A percentile compares a stretch with the other conserved stretches of the same genome.
phyloP scores from a whole-genome alignment of 176 grass and related monocot genomes.

The Cymbopogon citratus region DNA sequence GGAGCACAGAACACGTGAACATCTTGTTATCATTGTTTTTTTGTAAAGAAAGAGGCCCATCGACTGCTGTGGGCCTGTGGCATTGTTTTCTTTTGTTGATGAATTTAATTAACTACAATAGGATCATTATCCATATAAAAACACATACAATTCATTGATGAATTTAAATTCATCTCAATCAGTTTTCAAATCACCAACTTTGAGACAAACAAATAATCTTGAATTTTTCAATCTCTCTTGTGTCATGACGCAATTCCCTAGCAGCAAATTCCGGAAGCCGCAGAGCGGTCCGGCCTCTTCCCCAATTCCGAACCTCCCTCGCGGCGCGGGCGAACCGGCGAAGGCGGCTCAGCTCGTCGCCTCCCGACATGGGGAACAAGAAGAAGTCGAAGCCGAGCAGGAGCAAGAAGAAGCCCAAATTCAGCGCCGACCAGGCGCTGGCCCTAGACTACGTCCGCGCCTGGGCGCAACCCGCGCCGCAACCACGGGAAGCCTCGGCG shows the following conservation, averaged over 20 bases:
- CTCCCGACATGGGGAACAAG: constrained; percentile 51
- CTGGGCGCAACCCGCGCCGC: constrained; percentile 48
- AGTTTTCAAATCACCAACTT: neutral
- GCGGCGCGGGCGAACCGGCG: neutral
- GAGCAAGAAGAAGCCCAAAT: constrained; percentile 44
- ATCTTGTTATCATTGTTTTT: too few relatives aligned
- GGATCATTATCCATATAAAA: neutral
- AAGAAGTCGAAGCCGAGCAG: constrained; percentile 40
- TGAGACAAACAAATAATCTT: neutral
- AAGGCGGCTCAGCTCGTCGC: neutral
- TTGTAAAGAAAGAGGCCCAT: neutral
- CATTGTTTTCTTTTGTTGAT: neutral
- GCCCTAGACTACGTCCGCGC: constrained; percentile 63
- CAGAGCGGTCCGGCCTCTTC: neutral
- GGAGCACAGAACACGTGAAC: too few relatives aligned
- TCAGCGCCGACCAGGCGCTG: constrained; percentile 41
- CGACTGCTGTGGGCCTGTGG: too few relatives aligned
- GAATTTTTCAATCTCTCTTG: neutral
- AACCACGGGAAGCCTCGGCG: neutral
- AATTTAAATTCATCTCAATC: neutral
- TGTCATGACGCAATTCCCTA: neutral
- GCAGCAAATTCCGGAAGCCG: neutral
- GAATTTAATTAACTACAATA: neutral
- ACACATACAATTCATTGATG: neutral
- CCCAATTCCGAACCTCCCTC: neutral